Percentiles rank a stretch among this genome's conserved stretches.
phyloP scores from a whole-genome alignment of 2,329 filamentous ascomycete genomes.

The Aspergillus ochraceoroseus region DNA sequence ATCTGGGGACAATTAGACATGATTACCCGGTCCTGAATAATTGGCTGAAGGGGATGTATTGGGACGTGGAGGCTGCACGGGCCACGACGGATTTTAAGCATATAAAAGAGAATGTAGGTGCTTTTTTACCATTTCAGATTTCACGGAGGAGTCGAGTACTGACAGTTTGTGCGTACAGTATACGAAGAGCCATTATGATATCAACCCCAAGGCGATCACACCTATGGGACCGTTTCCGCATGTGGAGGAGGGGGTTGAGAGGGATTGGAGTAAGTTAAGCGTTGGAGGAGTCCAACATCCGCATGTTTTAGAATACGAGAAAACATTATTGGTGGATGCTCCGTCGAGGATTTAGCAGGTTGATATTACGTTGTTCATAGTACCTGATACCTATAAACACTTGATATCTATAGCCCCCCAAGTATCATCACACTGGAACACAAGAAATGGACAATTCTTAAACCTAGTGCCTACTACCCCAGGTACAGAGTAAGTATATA shows the following conservation, averaged over 20 bases:
- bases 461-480: too few relatives aligned
- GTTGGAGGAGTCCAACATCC: constrained; percentile 23
- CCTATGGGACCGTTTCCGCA: constrained; percentile 58
- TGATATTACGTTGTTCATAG: background rate
- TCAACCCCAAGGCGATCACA: constrained; percentile 60
- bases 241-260: constrained; percentile 51
- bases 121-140: background rate
- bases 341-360: background rate
- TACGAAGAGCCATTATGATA: constrained; percentile 56
- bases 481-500: too few relatives aligned
- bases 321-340: background rate
- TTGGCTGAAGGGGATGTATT: constrained; percentile 58
- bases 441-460: too few relatives aligned
- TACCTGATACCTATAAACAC: too few relatives aligned
- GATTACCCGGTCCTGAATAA: constrained; percentile 58
- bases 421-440: too few relatives aligned
- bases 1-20: constrained; percentile 56
- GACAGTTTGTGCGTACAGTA: constrained; percentile 31
- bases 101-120: constrained; percentile 57
- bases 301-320: constrained; percentile 11
- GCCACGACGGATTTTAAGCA: constrained; percentile 61
- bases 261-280: constrained; percentile 47
- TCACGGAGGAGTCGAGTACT: background rate
- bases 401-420: too few relatives aligned
- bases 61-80: constrained; percentile 51